Evolutionary conservation across 257 asterid species (phyloP).

Genomic region (Scutellaria minor): DNA sequence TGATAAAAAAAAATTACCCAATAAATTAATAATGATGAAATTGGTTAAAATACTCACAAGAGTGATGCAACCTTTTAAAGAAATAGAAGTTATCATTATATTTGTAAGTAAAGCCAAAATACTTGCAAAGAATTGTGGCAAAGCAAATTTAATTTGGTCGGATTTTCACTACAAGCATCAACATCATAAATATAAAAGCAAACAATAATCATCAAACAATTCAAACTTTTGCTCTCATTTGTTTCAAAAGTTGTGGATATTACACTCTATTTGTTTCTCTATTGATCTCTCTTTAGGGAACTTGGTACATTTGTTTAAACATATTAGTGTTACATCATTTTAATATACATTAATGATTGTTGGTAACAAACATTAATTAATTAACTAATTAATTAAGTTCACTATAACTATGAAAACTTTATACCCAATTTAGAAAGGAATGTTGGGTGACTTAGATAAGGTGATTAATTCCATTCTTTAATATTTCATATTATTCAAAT

Average conservation of each 20-base stretch:
- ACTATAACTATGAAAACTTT: not conserved
- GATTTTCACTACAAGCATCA: constrained; percentile 45
- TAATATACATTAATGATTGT: not conserved
- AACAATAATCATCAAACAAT: constrained; percentile 26
- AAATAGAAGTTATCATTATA: too few species aligned
- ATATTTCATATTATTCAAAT: not conserved
- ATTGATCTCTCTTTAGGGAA: constrained; percentile 46
- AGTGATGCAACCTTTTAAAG: too few species aligned
- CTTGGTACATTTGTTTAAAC: constrained; percentile 32
- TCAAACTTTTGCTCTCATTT: constrained; percentile 24
- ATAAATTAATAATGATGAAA: too few species aligned
- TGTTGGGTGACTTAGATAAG: not conserved
- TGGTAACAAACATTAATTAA: not conserved
- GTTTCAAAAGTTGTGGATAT: constrained; percentile 38
- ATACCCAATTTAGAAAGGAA: not conserved
- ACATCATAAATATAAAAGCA: constrained; percentile 39
- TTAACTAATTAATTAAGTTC: not conserved
- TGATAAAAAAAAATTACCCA: too few species aligned
- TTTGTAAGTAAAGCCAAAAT: constrained; percentile 43
- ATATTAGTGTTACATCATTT: not conserved
- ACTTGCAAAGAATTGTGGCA: constrained; percentile 26
- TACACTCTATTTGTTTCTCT: constrained; percentile 31
- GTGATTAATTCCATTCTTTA: too few species aligned
- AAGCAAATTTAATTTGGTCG: constrained; percentile 35
- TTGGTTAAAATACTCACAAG: too few species aligned